Base-by-base conservation (phyloP, 352 stramenopile genomes). In the Blastocystis sp. region DNA sequence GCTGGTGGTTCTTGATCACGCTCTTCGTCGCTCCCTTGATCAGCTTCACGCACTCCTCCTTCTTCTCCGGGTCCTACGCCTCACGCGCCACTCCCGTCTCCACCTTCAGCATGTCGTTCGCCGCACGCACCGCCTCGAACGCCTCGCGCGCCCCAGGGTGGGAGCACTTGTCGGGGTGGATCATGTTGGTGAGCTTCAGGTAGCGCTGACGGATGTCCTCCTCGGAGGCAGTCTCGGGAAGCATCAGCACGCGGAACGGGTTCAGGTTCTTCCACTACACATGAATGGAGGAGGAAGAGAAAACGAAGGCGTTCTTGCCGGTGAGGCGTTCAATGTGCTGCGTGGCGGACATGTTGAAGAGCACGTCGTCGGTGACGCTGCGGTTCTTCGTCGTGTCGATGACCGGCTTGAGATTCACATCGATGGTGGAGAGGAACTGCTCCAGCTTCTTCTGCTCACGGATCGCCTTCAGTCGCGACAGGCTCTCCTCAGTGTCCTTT, bases 151-250 rank as follows among this genome's bases (percentile, higher is more conserved):
- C 93, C 17, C 91, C 91, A 1, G 91, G 90, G 69, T 95, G 81
- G 24, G 91, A 91, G 70, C 89, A 94, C 69, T 95, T 95, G 89
- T 95, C 93, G 0, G 93, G 93, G 89, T 96, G 93, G n/a, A 96
- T 92, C 89, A 95, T 91, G 21, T 92, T 93, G 60, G 93, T 95
- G 80, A 96, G 93, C 91, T 95, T 95, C 70, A 93, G 92, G 62
- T 95, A 95, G 90, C 95, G 93, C 91, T 95, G 93, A 89, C 95
- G 95, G 92, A 95, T 95, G 60, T 95, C 93, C 57, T 95, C 93
- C 40, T 95, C 93, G 0, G 92, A 93, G 2, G 93, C 93, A 61
- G 95, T 93, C 28, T 91, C 92, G 52, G 95, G 92, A 57, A 95
- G 91, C 93, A 95, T 95, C 34, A 95, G 90, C 43, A 95, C 93